These are phyloP conservation scores for Sclerotinia minor DNA, from an alignment of 2,329 filamentous ascomycete genomes.

Conservation along the genomic window DNA sequence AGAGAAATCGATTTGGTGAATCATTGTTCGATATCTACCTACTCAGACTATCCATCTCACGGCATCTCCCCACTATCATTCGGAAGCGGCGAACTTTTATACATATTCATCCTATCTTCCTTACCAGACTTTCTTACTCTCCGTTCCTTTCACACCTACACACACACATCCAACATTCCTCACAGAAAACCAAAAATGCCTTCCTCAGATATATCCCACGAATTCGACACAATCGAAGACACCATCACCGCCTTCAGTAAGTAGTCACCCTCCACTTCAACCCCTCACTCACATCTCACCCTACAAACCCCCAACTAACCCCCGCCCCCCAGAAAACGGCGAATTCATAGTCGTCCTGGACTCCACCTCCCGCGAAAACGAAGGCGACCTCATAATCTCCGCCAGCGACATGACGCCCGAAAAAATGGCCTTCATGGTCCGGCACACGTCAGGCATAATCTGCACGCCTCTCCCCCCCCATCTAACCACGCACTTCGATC, in stretches of 20 bases:
- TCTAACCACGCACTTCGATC: conserved; percentile 67
- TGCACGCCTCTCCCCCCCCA: conserved; percentile 78
- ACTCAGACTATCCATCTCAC: neutral
- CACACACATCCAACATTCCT: neutral
- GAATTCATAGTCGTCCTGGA: conserved; percentile 97
- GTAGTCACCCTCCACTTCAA: conserved; percentile 33
- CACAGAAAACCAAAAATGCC: conserved; percentile 35
- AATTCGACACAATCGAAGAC: conserved; percentile 67
- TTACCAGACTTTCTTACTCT: neutral
- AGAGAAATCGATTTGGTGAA: neutral
- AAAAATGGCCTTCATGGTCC: conserved; percentile 96
- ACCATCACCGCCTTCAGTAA: conserved; percentile 64
- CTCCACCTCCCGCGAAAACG: conserved; percentile 89
- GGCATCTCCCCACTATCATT: conserved; percentile 17
- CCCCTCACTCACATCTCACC: conserved; percentile 16
- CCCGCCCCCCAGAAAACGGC: conserved; percentile 61
- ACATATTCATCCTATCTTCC: conserved; percentile 20
- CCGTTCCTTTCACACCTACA: neutral
- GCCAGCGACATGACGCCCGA: conserved; percentile 78
- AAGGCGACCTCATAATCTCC: conserved; percentile 96
- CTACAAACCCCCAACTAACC: conserved; percentile 27
- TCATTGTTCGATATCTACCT: neutral
- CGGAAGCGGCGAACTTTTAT: conserved; percentile 23
- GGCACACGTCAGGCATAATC: conserved; percentile 85
- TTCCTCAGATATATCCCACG: conserved; percentile 38